Percentiles rank a stretch among this genome's conserved stretches.
phyloP scores from a whole-genome alignment of 2,329 filamentous ascomycete genomes.

The Stylonectria norvegica region DNA sequence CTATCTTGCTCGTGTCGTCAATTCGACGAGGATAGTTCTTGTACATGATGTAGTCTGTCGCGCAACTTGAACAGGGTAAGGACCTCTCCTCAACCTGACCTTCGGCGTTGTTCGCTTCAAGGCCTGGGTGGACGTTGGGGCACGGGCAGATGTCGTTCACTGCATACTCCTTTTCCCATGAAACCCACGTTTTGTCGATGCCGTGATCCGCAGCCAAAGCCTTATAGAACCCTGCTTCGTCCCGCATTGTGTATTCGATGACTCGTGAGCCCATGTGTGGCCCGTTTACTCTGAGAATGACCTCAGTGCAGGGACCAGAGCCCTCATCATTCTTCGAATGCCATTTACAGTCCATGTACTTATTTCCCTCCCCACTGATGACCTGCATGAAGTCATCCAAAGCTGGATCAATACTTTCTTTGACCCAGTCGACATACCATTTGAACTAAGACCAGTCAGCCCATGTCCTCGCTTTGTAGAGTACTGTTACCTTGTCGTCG shows the following conservation, averaged over 20 bases:
- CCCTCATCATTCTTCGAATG: background rate
- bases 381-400: background rate
- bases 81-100: background rate
- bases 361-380: background rate
- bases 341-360: background rate
- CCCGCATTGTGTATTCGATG: background rate
- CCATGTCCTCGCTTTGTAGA: no score
- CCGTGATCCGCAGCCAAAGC: background rate
- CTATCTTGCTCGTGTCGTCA: conserved; percentile 8
- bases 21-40: no score
- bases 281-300: background rate
- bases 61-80: background rate
- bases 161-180: conserved; percentile 4
- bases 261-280: background rate
- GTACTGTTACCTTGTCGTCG: no score
- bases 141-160: no score
- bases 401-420: background rate
- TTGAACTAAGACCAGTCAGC: no score
- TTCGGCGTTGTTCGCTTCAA: background rate
- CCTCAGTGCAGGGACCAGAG: background rate
- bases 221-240: background rate
- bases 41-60: no score
- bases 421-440: background rate
- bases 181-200: conserved; percentile 8
- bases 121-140: no score